A percentile compares a stretch with the other conserved stretches of the same genome.
Conservation (phyloP, 768 basidiomycete genomes). For the Sporobolomyces phaffii region DNA sequence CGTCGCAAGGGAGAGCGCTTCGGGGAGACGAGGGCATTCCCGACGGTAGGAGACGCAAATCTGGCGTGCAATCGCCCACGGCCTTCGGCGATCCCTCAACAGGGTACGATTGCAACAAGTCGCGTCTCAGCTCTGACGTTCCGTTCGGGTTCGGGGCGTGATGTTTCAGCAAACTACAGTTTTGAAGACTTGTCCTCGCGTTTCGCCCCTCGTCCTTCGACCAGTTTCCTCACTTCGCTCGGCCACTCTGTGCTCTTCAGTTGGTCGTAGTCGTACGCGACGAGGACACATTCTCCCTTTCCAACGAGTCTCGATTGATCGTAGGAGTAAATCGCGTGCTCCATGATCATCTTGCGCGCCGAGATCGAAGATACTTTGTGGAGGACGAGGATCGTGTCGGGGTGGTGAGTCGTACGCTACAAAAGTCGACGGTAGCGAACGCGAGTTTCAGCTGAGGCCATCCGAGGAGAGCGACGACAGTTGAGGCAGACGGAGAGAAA, state of each 20-base stretch:
- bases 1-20: no score
- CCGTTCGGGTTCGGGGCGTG: no score
- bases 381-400: slow-evolving; percentile 22
- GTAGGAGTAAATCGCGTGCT: slow-evolving; percentile 15
- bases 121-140: no score
- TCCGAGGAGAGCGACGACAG: not conserved
- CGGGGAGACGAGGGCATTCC: no score
- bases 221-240: not conserved
- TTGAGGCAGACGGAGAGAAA: not conserved
- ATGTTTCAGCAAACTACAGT: no score
- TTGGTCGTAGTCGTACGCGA: slow-evolving; percentile 19
- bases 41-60: no score
- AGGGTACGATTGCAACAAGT: no score
- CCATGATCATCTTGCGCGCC: slow-evolving; percentile 7
- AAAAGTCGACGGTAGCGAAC: no score
- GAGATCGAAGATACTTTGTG: slow-evolving; percentile 5
- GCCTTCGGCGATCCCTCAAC: no score
- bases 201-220: slow-evolving; percentile 5
- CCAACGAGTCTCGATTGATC: slow-evolving; percentile 6
- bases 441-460: no score
- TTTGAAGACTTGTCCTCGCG: not conserved
- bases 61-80: no score
- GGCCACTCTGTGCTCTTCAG: not conserved
- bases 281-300: not conserved
- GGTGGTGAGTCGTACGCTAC: slow-evolving; percentile 16